Base-by-base conservation (phyloP, 2,329 filamentous ascomycete genomes). In the Alternaria panax region DNA sequence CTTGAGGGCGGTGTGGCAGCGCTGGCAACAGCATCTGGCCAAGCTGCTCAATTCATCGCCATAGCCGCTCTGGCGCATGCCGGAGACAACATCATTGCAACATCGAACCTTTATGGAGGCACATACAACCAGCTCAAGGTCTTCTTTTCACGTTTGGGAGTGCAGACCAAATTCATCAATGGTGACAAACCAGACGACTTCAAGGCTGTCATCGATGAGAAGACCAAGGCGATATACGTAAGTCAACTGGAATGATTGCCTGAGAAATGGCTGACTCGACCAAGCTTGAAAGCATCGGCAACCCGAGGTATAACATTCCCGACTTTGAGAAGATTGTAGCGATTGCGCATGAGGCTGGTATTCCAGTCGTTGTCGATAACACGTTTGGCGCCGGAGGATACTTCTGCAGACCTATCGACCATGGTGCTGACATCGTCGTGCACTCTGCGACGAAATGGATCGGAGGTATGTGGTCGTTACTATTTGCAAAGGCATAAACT, bases 81-180 rank as follows among this genome's bases (percentile, higher is more conserved):
- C 0, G 94, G 94, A 47, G 93, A 97, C 83, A 97, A 97, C 83
- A 96, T 97, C 69, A 87, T 97, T 51, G 90, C 92, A 12, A 97
- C 94, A 7, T 89, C 90, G 51, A 96, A 96, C 80, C 83, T 97
- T 57, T 77, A 97, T 80, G 93, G 93, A 66, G 93, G 93, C 77
- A 97, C 94, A 16, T 97, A 97, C 84, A 97, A 98, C 82, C 94
- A 97, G 83, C 88, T 97, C 82, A 97, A 97, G 82, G 93, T 97
- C 45, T 86, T 92, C 67, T 84, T 97, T 56, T 90, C 92, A 7
- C 88, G 93, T n/a, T 81, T 97, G 45, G 94, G 94, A 62, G 93
- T 98, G 75, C 83, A 84, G 41, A 95, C 92, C 74, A 96, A 93
- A 82, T 97, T 97, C 71, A 86, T 97, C 72, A 84, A 88, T 55